Evolutionary conservation across 2,329 filamentous ascomycete species (phyloP).

Genomic region (Fonsecaea pedrosoi): DNA sequence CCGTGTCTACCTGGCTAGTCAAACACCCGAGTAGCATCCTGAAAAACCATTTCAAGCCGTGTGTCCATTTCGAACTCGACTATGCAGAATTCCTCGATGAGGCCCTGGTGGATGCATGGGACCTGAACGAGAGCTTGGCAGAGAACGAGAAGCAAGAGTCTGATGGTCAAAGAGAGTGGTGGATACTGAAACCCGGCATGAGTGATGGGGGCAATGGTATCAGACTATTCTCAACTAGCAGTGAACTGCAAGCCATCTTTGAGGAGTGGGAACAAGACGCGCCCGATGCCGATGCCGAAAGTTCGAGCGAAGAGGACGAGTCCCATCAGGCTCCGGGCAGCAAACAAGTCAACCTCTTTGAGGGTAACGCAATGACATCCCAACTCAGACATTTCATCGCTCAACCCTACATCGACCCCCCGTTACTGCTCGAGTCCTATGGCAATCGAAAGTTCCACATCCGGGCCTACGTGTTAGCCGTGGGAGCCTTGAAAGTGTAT

Average conservation of each 20-base stretch:
- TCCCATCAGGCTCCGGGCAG: conserved; percentile 41
- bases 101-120: conserved; percentile 86
- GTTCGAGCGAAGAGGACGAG: conserved; percentile 44
- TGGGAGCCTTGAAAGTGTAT: conserved; percentile 78
- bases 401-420: conserved; percentile 91
- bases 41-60: conserved; percentile 72
- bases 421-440: conserved; percentile 72
- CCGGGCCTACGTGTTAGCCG: conserved; percentile 84
- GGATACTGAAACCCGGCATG: conserved; percentile 98
- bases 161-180: conserved; percentile 73
- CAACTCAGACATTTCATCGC: conserved; percentile 95
- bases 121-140: conserved; percentile 78
- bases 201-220: conserved; percentile 96
- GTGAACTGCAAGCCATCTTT: conserved; percentile 84
- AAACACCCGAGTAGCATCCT: conserved; percentile 80
- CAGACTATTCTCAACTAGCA: conserved; percentile 82
- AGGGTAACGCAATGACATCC: conserved; percentile 74
- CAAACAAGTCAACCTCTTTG: conserved; percentile 43
- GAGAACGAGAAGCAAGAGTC: conserved; percentile 63
- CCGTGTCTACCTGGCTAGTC: conserved; percentile 80
- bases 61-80: conserved; percentile 90
- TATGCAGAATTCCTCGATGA: conserved; percentile 97
- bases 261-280: conserved; percentile 82
- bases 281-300: conserved; percentile 67
- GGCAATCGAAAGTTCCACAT: conserved; percentile 89